A percentile compares a stretch with the other conserved stretches of the same genome.
Evolutionary conservation across 371 early-diverging fungal species (phyloP).

Genomic region (Mucor velutinosus): DNA sequence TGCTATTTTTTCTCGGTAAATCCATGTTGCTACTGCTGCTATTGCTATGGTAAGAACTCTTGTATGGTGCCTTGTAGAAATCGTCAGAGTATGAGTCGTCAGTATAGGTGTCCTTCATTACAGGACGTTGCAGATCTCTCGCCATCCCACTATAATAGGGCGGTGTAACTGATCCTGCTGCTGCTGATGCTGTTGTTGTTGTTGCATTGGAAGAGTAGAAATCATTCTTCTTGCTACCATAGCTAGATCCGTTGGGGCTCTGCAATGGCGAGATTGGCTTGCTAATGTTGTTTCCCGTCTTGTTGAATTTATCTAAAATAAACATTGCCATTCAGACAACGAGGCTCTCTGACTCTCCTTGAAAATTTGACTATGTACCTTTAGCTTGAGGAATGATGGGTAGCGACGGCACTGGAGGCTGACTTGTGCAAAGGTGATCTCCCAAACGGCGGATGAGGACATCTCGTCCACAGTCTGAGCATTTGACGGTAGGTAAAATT

Average conservation of each 20-base stretch:
- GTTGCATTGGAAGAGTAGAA: background rate
- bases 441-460: slow-evolving; percentile 60
- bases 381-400: slow-evolving; percentile 42
- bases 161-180: slow-evolving; percentile 30
- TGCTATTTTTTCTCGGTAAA: slow-evolving; percentile 41
- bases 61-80: slow-evolving; percentile 18
- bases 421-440: slow-evolving; percentile 61
- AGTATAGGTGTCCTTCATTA: slow-evolving; percentile 14
- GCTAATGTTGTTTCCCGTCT: background rate
- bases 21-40: slow-evolving; percentile 9
- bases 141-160: slow-evolving; percentile 33
- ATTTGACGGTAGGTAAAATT: slow-evolving; percentile 61
- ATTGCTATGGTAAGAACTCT: slow-evolving; percentile 7
- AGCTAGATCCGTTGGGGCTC: slow-evolving; percentile 19
- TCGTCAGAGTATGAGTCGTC: slow-evolving; percentile 17
- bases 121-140: slow-evolving; percentile 21
- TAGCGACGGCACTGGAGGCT: slow-evolving; percentile 58
- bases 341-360: background rate
- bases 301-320: slow-evolving; percentile 12
- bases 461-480: slow-evolving; percentile 66
- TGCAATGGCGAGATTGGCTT: slow-evolving; percentile 28
- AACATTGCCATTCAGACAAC: background rate
- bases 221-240: background rate
- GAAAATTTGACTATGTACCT: slow-evolving; percentile 20
- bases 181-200: background rate